Evolutionary conservation across 495 filamentous ascomycete genomes (phyloP), one percentile per base, ranked within the genome.

Genomic region (Penicillium parvum): DNA sequence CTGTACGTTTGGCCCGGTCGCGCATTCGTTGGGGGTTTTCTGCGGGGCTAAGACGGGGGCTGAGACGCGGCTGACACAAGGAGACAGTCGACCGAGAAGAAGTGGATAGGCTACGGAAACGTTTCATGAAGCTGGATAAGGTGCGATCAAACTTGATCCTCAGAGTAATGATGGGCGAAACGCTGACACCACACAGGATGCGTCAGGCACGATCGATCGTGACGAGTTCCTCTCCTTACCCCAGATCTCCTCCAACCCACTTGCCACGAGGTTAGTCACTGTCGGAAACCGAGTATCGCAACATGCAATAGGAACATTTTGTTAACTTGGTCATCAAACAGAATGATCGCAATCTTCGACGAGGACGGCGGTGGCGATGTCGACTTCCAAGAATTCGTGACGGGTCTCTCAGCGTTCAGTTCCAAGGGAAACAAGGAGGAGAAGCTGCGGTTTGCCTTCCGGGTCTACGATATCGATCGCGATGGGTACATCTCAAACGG

Each of bases 341-440:
- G 88, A 65, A 95, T 99, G 90, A 99, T 99, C 56, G 92, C 94
- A 8, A 99, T 99, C 55, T 97, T 99, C 65, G 92, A 99, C 64
- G 92, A 99, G 68, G 92, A 99, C 66, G 92, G 92, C 49, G 91
- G 92, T 50, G 92, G 92, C 51, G 87, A 95, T 53, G 92, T 99
- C 55, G 92, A 99, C 66, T 99, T 99, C 73, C 88, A 97, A 58
- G 92, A 99, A 68, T 99, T 99, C 72, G 92, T 99, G 15, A 91
- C 86, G 5, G 92, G 92, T 5, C 75, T 99, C 14, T 89, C 84
- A 56, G 92, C 94, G 26, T 99, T 99, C 77, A 89, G 83, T 58
- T 86, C 83, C 69, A 97, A 97, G 72, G 92, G 92, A 32, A 96
- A 96, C 74, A 96, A 99, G 75, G 88, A 96, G 66, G 91, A 99